Evolutionary conservation across 108 stramenopile species (phyloP), one percentile per base, ranked within the genome.

Genomic region (Mayamaea pseudoterrestris): DNA sequence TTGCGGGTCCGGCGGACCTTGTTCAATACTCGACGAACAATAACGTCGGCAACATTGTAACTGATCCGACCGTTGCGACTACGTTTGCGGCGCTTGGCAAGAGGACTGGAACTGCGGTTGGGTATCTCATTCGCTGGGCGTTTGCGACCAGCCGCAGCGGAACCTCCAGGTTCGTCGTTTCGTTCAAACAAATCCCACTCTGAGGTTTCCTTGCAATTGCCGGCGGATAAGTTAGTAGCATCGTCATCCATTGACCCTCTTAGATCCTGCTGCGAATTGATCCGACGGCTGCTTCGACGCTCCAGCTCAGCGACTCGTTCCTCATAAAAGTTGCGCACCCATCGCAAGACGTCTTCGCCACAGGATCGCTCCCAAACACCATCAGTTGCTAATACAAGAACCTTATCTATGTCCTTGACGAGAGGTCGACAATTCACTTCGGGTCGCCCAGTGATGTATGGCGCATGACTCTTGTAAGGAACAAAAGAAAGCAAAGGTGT

Each of bases 311-410:
- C 76, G 27, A 78, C 74, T 0, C 68, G 68, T 44, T 74, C 76
- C 37, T 71, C 71, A 32, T 74, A 82, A 44, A 74, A 81, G 36
- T 74, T 81, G 32, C 81, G 18, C 5, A 79, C 73, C 80, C 83
- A 85, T 5, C 71, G 58, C 27, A 82, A 37, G 5, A 78, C 65
- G 50, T 79, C 79, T 41, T 83, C 76, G 6, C 80, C 83, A 44
- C 63, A 60, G 2, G 74, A 70, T 20, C 80, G 73, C 55, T 90
- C 89, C 83, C 83, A 90, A 7, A 90, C 81, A 7, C 89, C 89
- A 59, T 90, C 89, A 21, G 78, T 80, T 5, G 81, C 80, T 43
- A 90, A 61, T 21, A 83, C 73, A 22, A 90, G 55, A 14, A 90
- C 73, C 41, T 79, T 73, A 56, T 90, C 83, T 18, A 55, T 61